phyloP scores from a whole-genome alignment of 768 basidiomycete genomes.

The Zangia roseola region DNA sequence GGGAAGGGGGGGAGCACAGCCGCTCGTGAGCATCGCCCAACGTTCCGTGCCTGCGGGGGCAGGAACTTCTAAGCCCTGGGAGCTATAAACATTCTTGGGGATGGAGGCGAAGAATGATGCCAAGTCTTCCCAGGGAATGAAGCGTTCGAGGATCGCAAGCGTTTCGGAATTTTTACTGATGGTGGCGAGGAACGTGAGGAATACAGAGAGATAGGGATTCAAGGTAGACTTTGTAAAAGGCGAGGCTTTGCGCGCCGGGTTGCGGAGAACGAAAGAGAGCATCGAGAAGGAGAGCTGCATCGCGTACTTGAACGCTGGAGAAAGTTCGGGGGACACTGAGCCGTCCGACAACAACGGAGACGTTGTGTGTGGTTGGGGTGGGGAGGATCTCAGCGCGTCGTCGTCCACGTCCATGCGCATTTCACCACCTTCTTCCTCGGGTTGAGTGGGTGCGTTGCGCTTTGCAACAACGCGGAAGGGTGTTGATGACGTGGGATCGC shows the following conservation, averaged over 20 bases:
- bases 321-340: slow-evolving; percentile 43
- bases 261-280: slow-evolving; percentile 67
- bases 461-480: slow-evolving; percentile 53
- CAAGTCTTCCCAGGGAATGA: slow-evolving; percentile 83
- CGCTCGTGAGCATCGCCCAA: slow-evolving; percentile 67
- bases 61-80: slow-evolving; percentile 41
- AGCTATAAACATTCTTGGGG: slow-evolving; percentile 51
- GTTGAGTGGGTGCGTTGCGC: slow-evolving; percentile 34
- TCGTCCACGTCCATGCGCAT: slow-evolving; percentile 69
- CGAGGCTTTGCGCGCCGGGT: slow-evolving; percentile 59
- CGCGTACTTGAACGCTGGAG: slow-evolving; percentile 69
- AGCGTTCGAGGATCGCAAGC: slow-evolving; percentile 64
- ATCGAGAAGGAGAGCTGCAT: slow-evolving; percentile 77
- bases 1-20: slow-evolving; percentile 68
- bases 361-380: slow-evolving; percentile 18
- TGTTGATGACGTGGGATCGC: slow-evolving; percentile 33
- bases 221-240: slow-evolving; percentile 54
- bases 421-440: slow-evolving; percentile 41
- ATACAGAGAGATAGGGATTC: slow-evolving; percentile 84
- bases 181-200: slow-evolving; percentile 88
- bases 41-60: slow-evolving; percentile 42
- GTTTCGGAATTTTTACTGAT: slow-evolving; percentile 63
- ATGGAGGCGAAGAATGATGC: slow-evolving; percentile 60
- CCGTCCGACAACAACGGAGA: slow-evolving; percentile 33
- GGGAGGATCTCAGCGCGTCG: slow-evolving; percentile 30